These are phyloP conservation scores for Raphanus hybrid DNA, from an alignment of 441 rosid genomes.

Conservation along the genomic window DNA sequence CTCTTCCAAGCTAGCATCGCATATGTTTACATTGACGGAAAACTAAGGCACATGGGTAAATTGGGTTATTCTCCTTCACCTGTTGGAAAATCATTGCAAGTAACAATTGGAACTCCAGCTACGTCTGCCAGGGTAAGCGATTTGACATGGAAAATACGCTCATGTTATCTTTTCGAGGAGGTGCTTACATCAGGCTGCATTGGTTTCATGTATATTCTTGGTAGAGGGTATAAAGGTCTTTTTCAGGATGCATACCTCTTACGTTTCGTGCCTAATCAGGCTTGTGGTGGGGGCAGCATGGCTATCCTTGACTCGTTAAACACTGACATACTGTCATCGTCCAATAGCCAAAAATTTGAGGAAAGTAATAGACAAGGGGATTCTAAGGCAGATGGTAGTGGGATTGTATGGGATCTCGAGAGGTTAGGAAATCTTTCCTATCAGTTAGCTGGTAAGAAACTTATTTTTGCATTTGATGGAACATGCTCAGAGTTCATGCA, in stretches of 20 bases:
- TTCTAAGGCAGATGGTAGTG: slow-evolving; percentile 85
- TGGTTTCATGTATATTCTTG: slow-evolving; percentile 95
- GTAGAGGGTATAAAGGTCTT: slow-evolving; percentile 94
- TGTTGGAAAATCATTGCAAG: slow-evolving; percentile 87
- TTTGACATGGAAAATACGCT: slow-evolving; percentile 88
- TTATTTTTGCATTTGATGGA: slow-evolving; percentile 97
- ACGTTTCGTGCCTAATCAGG: slow-evolving; percentile 92
- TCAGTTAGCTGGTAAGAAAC: slow-evolving; percentile 94
- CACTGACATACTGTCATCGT: slow-evolving; percentile 65
- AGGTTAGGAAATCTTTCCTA: slow-evolving; percentile 80
- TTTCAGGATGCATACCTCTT: slow-evolving; percentile 93
- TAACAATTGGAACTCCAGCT: slow-evolving; percentile 81
- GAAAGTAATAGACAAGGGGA: slow-evolving; percentile 67
- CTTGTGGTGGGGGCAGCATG: slow-evolving; percentile 98
- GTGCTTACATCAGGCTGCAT: slow-evolving; percentile 91
- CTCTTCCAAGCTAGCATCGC: slow-evolving; percentile 98
- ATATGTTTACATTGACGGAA: slow-evolving; percentile 89
- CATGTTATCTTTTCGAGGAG: slow-evolving; percentile 98
- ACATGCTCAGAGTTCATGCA: slow-evolving; percentile 81
- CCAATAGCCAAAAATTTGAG: slow-evolving; percentile 67
- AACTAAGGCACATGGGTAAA: slow-evolving; percentile 90
- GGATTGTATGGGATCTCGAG: slow-evolving; percentile 96
- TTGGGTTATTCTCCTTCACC: slow-evolving; percentile 98
- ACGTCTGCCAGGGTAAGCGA: slow-evolving; percentile 74
- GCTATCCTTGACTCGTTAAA: slow-evolving; percentile 88